Evolutionary conservation across 2,329 filamentous ascomycete genomes (phyloP), one percentile per base, ranked within the genome.

Genomic region (Fusarium continuum): DNA sequence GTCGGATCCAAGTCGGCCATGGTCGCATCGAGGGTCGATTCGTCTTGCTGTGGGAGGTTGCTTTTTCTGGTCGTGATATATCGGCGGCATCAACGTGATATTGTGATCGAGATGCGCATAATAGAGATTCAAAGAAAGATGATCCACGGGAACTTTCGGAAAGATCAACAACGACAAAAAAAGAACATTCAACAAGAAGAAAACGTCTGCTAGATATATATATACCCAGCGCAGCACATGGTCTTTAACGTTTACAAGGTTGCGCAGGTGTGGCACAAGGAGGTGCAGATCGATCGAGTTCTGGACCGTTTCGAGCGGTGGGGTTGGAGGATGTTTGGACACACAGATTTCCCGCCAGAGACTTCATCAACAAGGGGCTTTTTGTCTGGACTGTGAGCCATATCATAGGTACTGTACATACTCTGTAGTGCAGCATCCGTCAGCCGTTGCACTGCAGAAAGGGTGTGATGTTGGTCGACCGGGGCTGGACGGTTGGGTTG

Each of bases 221-320:
- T 58, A 59, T 29, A 29, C 11, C 28, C 28, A 28, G 26, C 48
- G 36, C 34, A 32, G 46, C 35, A 35, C 29, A 13, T 50, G 28
- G 48, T 35, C 23, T 48, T 50, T 55, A 50, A 48, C 53, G 41
- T 61, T 61, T 51, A 39, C 54, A 47, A 53, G 64, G 54, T 55
- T 63, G 47, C 39, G 55, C 47, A 55, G 55, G 63, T 67, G 69
- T 71, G 69, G 69, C 69, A 70, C 69, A 65, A 56, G 53, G 57
- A 70, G 55, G 57, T 70, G 69, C 69, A 71, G 69, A 69, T 71
- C 69, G 53, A 71, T 71, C 50, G 61, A 70, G 69, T 70, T 71
- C 69, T 70, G 67, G 69, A 71, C 69, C 69, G 60, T 70, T 56
- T 50, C 52, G 50, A 47, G 52, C 64, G 55, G 67, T 68, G 66